These are phyloP conservation scores for Mucor saturninus DNA, from an alignment of 371 early-diverging fungal species.

Conservation along the genomic window DNA sequence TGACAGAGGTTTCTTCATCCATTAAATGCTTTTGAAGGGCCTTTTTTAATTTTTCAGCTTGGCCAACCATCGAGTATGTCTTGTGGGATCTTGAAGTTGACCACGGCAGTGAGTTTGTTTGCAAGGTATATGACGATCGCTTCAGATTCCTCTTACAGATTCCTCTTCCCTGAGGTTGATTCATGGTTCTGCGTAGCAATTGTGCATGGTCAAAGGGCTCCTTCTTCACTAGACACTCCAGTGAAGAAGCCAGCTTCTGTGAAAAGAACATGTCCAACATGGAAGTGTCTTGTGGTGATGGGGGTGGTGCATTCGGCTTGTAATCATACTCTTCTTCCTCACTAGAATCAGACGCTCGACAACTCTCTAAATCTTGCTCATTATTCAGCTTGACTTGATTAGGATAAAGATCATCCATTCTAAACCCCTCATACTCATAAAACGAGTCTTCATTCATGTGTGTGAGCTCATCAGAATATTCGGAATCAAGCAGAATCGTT, in stretches of 20 bases:
- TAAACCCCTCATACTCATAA: slow-evolving; percentile 7
- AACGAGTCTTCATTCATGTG: slow-evolving; percentile 17
- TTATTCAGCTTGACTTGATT: not conserved
- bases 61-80: slow-evolving; percentile 19
- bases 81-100: slow-evolving; percentile 7
- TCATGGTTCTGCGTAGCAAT: slow-evolving; percentile 21
- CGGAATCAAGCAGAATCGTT: slow-evolving; percentile 11
- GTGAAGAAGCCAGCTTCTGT: slow-evolving; percentile 10
- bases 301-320: slow-evolving; percentile 30
- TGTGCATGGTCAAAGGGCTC: slow-evolving; percentile 22
- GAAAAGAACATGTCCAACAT: slow-evolving; percentile 31
- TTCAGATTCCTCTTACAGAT: slow-evolving; percentile 10
- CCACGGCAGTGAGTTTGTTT: slow-evolving; percentile 6
- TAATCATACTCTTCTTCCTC: slow-evolving; percentile 25
- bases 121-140: not conserved
- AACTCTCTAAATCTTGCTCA: slow-evolving; percentile 2
- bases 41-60: slow-evolving; percentile 21
- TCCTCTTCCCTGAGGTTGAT: slow-evolving; percentile 5
- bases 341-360: slow-evolving; percentile 20
- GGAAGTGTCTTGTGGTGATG: slow-evolving; percentile 32
- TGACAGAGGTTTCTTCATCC: slow-evolving; percentile 19
- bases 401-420: slow-evolving; percentile 7
- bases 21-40: slow-evolving; percentile 13
- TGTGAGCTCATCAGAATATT: slow-evolving; percentile 14
- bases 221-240: slow-evolving; percentile 9